Evolutionary conservation across 108 stramenopile genomes (phyloP).

Genomic region (Fragilariopsis cylindrus): DNA sequence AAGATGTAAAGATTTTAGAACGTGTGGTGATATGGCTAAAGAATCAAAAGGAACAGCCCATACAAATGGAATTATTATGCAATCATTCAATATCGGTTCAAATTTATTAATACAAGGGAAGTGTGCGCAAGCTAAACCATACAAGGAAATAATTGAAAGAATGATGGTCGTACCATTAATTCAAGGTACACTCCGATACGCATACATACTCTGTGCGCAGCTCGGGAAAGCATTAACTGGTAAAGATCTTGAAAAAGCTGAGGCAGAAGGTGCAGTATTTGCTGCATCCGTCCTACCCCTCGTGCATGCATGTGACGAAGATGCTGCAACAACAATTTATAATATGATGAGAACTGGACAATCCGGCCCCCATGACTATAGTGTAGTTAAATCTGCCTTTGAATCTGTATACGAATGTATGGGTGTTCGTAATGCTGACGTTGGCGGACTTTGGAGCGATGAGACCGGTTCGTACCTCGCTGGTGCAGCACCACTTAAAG

Average conservation of each 20-base stretch:
- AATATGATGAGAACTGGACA: conserved; percentile 50
- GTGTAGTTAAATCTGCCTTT: conserved; percentile 64
- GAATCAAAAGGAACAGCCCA: conserved; percentile 48
- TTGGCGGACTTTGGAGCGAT: conserved; percentile 66
- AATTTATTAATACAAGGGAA: conserved; percentile 43
- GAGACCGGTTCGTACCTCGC: conserved; percentile 24
- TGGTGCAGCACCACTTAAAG: conserved; percentile 31
- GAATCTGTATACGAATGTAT: conserved; percentile 63
- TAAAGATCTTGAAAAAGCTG: conserved; percentile 41
- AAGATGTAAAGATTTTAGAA: conserved; percentile 66
- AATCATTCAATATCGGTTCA: conserved; percentile 52
- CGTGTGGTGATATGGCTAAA: conserved; percentile 55
- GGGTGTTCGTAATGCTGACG: conserved; percentile 57
- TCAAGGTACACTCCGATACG: conserved; percentile 73
- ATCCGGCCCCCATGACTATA: conserved; percentile 32
- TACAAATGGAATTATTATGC: conserved; percentile 63
- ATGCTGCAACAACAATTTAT: conserved; percentile 66
- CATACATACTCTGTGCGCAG: conserved; percentile 38
- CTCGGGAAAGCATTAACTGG: neutral
- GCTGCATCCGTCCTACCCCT: conserved; percentile 75
- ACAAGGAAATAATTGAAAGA: conserved; percentile 49
- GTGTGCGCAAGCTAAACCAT: conserved; percentile 47
- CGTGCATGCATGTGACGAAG: conserved; percentile 47
- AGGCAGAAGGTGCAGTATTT: conserved; percentile 71
- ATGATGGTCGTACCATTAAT: conserved; percentile 75